These are phyloP conservation scores for Arthroderma sp. DNA, from an alignment of 2,329 filamentous ascomycete genomes.

Conservation along the genomic window DNA sequence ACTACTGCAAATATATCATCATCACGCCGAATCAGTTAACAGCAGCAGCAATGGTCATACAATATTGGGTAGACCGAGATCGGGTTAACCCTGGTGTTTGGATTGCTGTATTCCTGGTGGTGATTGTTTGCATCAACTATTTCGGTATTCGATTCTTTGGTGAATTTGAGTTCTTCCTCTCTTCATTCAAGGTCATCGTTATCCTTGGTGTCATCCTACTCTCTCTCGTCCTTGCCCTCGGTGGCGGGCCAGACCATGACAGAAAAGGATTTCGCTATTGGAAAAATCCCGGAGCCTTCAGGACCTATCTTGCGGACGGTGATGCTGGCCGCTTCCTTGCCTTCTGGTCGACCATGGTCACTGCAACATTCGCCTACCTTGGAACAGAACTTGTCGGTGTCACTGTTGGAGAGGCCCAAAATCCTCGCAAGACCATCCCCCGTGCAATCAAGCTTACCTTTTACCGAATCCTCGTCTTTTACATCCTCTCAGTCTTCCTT, in stretches of 20 bases:
- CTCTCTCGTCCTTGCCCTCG: slow-evolving; percentile 48
- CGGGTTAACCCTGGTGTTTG: slow-evolving; percentile 65
- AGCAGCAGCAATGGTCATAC: slow-evolving; percentile 63
- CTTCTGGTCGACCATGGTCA: slow-evolving; percentile 48
- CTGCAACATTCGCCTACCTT: slow-evolving; percentile 24
- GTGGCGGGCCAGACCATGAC: slow-evolving; percentile 51
- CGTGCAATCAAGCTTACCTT: slow-evolving; percentile 42
- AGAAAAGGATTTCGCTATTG: slow-evolving; percentile 54
- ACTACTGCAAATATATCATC: slow-evolving; percentile 69
- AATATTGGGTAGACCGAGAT: slow-evolving; percentile 57
- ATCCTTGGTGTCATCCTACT: slow-evolving; percentile 54
- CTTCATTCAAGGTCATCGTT: slow-evolving; percentile 54
- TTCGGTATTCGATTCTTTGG: slow-evolving; percentile 58
- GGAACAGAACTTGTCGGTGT: slow-evolving; percentile 40
- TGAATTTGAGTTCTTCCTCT: slow-evolving; percentile 50
- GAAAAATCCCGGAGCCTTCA: slow-evolving; percentile 49
- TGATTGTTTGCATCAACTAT: slow-evolving; percentile 54
- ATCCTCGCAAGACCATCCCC: slow-evolving; percentile 41
- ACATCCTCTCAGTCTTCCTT: slow-evolving; percentile 42
- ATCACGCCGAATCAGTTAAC: slow-evolving; percentile 75
- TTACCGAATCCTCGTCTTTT: slow-evolving; percentile 44
- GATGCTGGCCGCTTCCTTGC: slow-evolving; percentile 43
- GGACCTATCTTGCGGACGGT: slow-evolving; percentile 32
- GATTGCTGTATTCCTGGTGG: slow-evolving; percentile 56
- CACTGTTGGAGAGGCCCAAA: slow-evolving; percentile 42